phyloP scores from a whole-genome alignment of 2,329 filamentous ascomycete genomes.

The Ophiognomonia clavigignenti-juglandacearum region DNA sequence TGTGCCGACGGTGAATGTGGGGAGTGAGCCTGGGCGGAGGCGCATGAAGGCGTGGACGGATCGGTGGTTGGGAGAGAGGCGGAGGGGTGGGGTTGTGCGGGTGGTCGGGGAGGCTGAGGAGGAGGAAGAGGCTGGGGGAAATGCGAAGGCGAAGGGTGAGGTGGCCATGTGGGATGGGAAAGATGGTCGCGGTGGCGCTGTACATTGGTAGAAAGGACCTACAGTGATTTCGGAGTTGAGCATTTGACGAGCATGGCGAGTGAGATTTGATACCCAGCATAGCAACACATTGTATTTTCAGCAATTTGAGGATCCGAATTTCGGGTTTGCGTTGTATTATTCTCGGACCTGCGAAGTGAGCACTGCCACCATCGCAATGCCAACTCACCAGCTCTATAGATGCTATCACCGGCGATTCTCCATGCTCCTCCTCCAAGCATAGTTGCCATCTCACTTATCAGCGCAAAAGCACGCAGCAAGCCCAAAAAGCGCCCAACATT shows the following conservation, averaged over 20 bases:
- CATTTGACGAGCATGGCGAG: too few species aligned
- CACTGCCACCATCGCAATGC: too few species aligned
- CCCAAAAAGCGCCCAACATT: not conserved
- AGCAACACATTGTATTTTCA: too few species aligned
- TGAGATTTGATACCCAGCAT: too few species aligned
- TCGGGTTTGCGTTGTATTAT: too few species aligned
- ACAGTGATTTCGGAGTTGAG: too few species aligned
- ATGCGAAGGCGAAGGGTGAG: slow-evolving; percentile 19
- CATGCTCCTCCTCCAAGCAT: too few species aligned
- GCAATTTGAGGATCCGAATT: too few species aligned
- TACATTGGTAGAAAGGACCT: slow-evolving; percentile 31
- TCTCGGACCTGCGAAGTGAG: too few species aligned
- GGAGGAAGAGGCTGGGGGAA: slow-evolving; percentile 28
- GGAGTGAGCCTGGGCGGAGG: slow-evolving; percentile 50
- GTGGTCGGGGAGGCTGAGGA: slow-evolving; percentile 35
- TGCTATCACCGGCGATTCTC: too few species aligned
- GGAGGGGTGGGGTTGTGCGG: slow-evolving; percentile 47
- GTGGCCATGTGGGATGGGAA: slow-evolving; percentile 34
- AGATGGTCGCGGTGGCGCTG: slow-evolving; percentile 33
- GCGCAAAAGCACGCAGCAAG: not conserved
- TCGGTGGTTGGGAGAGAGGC: slow-evolving; percentile 55
- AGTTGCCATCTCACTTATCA: not conserved
- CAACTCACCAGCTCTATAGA: too few species aligned
- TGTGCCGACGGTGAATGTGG: slow-evolving; percentile 87
- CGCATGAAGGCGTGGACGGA: slow-evolving; percentile 64